Conservation (phyloP, 2,329 filamentous ascomycete species). For the Helotiales sp. region DNA sequence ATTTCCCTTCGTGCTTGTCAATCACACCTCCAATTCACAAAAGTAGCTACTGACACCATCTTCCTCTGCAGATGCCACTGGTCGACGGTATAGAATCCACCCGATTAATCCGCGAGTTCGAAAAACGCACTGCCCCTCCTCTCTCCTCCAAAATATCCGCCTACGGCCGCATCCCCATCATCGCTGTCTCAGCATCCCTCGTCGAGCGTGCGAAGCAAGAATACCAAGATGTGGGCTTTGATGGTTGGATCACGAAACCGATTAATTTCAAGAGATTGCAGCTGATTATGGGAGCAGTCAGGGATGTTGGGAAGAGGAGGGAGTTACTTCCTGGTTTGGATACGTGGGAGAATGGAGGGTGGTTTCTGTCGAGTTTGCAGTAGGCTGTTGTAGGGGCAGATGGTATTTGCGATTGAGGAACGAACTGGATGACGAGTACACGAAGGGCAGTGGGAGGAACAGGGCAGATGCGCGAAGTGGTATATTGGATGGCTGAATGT, state of each 20-base stretch:
- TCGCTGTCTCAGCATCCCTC: conserved; percentile 18
- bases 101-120: conserved; percentile 16
- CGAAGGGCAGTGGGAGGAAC: too few relatives aligned
- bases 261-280: conserved; percentile 19
- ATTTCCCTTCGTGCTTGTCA: not conserved
- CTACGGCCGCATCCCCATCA: conserved; percentile 17
- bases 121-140: not conserved
- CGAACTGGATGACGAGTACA: not conserved
- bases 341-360: conserved; percentile 14
- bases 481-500: too few relatives aligned
- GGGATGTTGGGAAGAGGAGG: conserved; percentile 5
- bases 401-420: not conserved
- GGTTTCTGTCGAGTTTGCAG: not conserved
- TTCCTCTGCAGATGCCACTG: conserved; percentile 17
- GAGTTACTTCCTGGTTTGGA: conserved; percentile 7
- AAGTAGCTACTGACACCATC: too few relatives aligned
- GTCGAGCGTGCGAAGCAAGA: conserved; percentile 2
- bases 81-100: conserved; percentile 14
- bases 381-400: not conserved
- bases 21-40: too few relatives aligned
- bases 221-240: conserved; percentile 15
- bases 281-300: conserved; percentile 10
- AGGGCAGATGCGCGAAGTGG: too few relatives aligned
- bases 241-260: conserved; percentile 21
- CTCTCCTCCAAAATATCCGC: not conserved